phyloP scores from a whole-genome alignment of 768 basidiomycete genomes.

The Asterophora lycoperdoides region DNA sequence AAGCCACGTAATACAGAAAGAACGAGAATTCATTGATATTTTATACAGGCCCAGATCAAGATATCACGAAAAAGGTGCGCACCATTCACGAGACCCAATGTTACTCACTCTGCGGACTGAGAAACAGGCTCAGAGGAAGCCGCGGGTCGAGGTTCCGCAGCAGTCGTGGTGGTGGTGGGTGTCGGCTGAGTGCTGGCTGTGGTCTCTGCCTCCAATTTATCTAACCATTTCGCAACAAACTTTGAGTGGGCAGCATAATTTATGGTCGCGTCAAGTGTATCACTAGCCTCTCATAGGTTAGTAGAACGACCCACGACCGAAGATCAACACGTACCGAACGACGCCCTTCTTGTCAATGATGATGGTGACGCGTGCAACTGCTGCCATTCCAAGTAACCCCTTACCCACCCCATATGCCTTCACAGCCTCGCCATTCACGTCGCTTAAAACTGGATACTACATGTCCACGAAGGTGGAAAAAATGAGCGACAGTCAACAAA shows the following conservation, averaged over 20 bases:
- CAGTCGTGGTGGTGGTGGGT: background rate
- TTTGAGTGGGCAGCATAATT: constrained; percentile 64
- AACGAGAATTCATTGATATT: too few species aligned
- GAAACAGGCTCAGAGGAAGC: background rate
- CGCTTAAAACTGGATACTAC: constrained; percentile 79
- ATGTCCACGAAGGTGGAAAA: background rate
- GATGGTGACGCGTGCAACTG: constrained; percentile 64
- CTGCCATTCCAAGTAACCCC: constrained; percentile 60
- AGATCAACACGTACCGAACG: constrained; percentile 44
- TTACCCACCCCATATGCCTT: constrained; percentile 65
- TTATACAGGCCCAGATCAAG: too few species aligned
- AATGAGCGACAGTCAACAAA: too few species aligned
- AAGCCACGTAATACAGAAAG: too few species aligned
- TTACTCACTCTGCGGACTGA: too few species aligned
- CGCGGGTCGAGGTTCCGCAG: background rate
- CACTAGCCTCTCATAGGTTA: constrained; percentile 33
- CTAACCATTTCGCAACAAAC: constrained; percentile 68
- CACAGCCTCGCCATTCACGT: constrained; percentile 55
- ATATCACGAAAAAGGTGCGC: too few species aligned
- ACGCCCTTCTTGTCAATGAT: constrained; percentile 70
- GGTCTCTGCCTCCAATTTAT: constrained; percentile 26
- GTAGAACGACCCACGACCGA: background rate
- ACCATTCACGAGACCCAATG: background rate
- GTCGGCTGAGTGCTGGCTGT: background rate
- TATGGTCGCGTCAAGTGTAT: constrained; percentile 54